Conservation (phyloP, 768 basidiomycete species). For the Coprinopsis cinerea region DNA sequence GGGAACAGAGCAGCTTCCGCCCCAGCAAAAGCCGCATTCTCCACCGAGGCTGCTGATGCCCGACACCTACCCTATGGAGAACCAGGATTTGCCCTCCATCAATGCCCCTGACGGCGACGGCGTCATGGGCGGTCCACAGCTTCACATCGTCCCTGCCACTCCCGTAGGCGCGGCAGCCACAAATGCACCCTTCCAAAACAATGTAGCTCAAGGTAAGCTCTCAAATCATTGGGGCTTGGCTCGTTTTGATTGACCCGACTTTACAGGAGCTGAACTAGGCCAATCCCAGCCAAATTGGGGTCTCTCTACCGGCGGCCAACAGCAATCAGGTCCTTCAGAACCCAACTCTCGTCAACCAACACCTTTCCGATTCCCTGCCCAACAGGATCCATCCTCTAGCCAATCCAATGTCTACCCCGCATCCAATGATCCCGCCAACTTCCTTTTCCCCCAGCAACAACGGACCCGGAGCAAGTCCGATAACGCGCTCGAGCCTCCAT, state of each 20-base stretch:
- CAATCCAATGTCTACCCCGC: conserved; percentile 2
- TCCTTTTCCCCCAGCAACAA: conserved; percentile 19
- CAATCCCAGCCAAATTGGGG: conserved; percentile 6
- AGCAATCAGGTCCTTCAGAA: conserved; percentile 1
- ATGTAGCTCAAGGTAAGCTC: background rate
- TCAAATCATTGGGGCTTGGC: background rate
- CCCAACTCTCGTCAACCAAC: conserved; percentile 8
- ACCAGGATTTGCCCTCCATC: conserved; percentile 28
- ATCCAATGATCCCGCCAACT: conserved; percentile 8
- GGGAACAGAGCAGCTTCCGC: conserved; percentile 42
- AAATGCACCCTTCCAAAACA: conserved; percentile 45
- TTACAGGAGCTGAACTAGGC: conserved; percentile 3
- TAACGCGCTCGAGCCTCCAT: conserved; percentile 46
- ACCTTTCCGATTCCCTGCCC: conserved; percentile 12
- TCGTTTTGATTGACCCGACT: background rate
- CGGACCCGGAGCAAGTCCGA: conserved; percentile 59
- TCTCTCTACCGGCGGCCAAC: background rate
- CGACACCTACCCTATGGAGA: conserved; percentile 25
- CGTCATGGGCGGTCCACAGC: conserved; percentile 44
- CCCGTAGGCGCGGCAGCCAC: conserved; percentile 63
- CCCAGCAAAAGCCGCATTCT: conserved; percentile 51
- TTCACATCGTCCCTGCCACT: conserved; percentile 81
- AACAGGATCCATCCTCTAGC: conserved; percentile 2
- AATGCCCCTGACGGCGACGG: conserved; percentile 34
- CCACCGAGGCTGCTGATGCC: conserved; percentile 57